phyloP scores from a whole-genome alignment of 164 flowering plant species.

The Tinospora cordifolia region DNA sequence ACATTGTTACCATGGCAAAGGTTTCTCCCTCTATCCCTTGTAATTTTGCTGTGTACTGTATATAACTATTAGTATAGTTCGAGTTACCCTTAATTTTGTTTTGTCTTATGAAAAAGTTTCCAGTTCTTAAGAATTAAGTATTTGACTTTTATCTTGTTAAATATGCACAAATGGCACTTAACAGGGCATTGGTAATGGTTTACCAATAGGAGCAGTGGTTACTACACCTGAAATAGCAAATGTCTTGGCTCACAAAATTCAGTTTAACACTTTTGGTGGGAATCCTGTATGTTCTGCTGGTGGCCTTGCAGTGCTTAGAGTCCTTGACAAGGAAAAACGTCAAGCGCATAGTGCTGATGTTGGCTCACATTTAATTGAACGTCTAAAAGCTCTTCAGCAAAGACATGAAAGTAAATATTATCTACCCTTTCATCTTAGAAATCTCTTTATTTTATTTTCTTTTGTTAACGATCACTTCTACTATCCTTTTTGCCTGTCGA shows the following conservation, averaged over 20 bases:
- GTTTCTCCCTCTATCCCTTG: constrained; percentile 27
- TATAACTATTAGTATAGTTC: neutral
- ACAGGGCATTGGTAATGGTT: constrained; percentile 98
- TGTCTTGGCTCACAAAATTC: constrained; percentile 80
- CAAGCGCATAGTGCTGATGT: constrained; percentile 80
- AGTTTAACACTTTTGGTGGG: constrained; percentile 95
- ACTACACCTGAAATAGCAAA: constrained; percentile 94
- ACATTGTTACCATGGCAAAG: constrained; percentile 99
- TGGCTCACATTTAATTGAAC: constrained; percentile 74
- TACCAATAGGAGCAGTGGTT: constrained; percentile 95
- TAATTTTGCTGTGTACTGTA: neutral
- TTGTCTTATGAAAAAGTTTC: neutral
- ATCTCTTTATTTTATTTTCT: neutral
- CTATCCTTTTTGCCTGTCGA: neutral
- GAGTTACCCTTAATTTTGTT: neutral
- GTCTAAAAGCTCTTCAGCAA: constrained; percentile 64
- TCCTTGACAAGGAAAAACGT: constrained; percentile 83
- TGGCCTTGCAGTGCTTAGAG: constrained; percentile 87
- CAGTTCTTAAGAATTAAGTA: neutral
- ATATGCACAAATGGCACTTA: constrained; percentile 11
- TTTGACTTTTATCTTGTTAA: constrained; percentile 6
- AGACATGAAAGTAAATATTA: constrained; percentile 63
- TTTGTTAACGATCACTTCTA: neutral
- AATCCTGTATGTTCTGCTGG: constrained; percentile 98
- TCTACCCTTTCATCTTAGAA: constrained; percentile 5